Percentiles rank a stretch among this genome's conserved stretches.
Evolutionary conservation across 106 monocot genomes (phyloP).

Genomic region (Allium fistulosum): DNA sequence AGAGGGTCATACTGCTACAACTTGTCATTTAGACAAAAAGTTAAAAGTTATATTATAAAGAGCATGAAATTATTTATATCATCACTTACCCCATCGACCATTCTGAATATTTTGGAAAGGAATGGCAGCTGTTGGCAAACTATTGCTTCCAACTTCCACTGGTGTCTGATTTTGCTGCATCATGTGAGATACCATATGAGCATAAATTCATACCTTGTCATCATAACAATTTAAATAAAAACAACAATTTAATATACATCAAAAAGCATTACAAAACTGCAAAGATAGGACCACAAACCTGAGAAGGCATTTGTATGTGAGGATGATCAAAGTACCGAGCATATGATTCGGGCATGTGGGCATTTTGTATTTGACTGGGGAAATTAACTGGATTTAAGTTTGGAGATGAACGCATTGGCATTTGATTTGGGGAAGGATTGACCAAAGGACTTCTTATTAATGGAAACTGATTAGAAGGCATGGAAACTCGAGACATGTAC

Average conservation of each 20-base stretch:
- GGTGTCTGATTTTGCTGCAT: conserved; percentile 30
- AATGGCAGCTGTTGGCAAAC: conserved; percentile 6
- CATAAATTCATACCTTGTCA: conserved; percentile 33
- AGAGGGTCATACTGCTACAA: neutral
- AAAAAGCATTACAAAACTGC: neutral
- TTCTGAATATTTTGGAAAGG: conserved; percentile 12
- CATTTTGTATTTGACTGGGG: conserved; percentile 35
- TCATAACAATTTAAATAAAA: neutral
- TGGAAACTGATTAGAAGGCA: conserved; percentile 15
- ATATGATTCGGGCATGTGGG: conserved; percentile 30
- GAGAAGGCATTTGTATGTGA: conserved; percentile 38
- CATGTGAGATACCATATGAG: conserved; percentile 27
- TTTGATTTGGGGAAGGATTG: conserved; percentile 9
- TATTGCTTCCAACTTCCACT: conserved; percentile 3
- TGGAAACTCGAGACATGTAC: conserved; percentile 18
- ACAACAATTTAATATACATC: conserved; percentile 9
- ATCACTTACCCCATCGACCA: conserved; percentile 13
- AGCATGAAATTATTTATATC: neutral
- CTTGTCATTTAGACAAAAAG: neutral
- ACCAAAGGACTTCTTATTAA: conserved; percentile 28
- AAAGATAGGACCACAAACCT: conserved; percentile 16
- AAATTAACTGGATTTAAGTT: conserved; percentile 25
- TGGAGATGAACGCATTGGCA: conserved; percentile 9
- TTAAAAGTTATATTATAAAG: neutral
- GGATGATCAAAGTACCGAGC: conserved; percentile 34